phyloP scores from a whole-genome alignment of 805 yeast species.

The Starmerella roubikii region DNA sequence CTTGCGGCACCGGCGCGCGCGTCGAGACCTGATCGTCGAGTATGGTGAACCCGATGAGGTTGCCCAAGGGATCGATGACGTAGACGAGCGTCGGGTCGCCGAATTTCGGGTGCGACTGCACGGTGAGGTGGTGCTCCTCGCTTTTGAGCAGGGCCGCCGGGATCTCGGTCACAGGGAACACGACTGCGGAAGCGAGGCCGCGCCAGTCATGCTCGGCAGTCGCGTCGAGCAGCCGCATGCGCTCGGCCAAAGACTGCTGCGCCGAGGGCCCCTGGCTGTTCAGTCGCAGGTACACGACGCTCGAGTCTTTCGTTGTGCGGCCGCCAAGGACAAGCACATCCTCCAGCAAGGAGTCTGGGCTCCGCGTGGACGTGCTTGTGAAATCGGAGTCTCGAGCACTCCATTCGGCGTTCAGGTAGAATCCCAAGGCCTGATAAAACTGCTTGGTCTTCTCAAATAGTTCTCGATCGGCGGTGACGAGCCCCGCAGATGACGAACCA shows the following conservation, averaged over 20 bases:
- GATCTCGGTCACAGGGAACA: conserved; percentile 34
- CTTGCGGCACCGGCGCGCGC: conserved; percentile 3
- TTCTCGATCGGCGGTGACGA: conserved; percentile 37
- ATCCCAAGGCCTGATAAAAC: conserved; percentile 44
- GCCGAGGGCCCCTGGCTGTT: conserved; percentile 20
- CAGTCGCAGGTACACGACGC: conserved; percentile 24
- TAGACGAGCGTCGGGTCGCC: conserved; percentile 64
- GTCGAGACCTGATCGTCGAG: conserved; percentile 12
- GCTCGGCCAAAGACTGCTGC: conserved; percentile 16
- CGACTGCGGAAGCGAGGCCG: conserved; percentile 31
- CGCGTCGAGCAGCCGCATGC: conserved; percentile 17
- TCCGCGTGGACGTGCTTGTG: conserved; percentile 16
- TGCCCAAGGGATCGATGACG: conserved; percentile 73
- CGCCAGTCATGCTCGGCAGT: conserved; percentile 36
- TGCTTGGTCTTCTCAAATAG: conserved; percentile 35
- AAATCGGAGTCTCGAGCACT: conserved; percentile 18
- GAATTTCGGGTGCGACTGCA: conserved; percentile 44
- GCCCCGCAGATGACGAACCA: conserved; percentile 55
- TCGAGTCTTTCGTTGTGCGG: conserved; percentile 17
- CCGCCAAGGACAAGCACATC: conserved; percentile 22
- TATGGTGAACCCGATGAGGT: conserved; percentile 63
- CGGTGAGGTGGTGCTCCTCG: conserved; percentile 22
- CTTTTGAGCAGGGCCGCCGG: conserved; percentile 28
- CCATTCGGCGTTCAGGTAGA: conserved; percentile 28
- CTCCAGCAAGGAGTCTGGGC: conserved; percentile 22